Evolutionary conservation across 208 protist genomes (phyloP), one percentile per base, ranked within the genome.

Genomic region (Crithidia thermophila): DNA sequence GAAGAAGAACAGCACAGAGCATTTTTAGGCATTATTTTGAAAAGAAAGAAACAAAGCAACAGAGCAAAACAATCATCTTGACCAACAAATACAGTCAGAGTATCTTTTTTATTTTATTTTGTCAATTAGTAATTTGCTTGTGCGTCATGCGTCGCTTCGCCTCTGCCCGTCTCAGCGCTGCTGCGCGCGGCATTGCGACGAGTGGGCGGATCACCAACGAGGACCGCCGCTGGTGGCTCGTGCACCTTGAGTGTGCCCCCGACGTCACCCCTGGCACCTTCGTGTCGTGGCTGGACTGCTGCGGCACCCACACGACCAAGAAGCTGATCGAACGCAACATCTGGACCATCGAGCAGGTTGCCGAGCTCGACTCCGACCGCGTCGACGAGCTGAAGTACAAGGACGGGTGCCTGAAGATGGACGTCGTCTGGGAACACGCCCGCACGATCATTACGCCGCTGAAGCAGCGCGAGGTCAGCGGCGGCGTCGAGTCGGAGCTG

Each of bases 261-360:
- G 87, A 95, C 59, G 79, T 95, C 36, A 91, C 84, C 1, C 81
- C 87, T 0, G 90, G 90, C 49, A 95, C 90, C 10, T 95, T 95
- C 53, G 78, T 91, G 9, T 76, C 87, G 27, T 95, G 87, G 85
- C 74, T 95, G 2, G 90, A 95, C 65, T 90, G 85, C 79, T 95
- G 90, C 45, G 90, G 87, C 50, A 93, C 85, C n/a, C 90, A 95
- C 79, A 93, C 90, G 4, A 89, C 85, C 9, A 95, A 95, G 70
- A 93, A 94, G 66, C 52, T 95, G n/a, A 95, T 95, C 63, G 87
- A 95, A 65, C 82, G 86, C n/a, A 90, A 94, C 60, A 81, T 95
- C 21, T 95, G 90, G 88, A 94, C 90, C 11, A 95, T 95, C 59
- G 87, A 92, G 71, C 90, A 95, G 74, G 85, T 95, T 0, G 85